Evolutionary conservation across 768 basidiomycete genomes (phyloP), one percentile per base, ranked within the genome.

Genomic region (Leccinum boreale): DNA sequence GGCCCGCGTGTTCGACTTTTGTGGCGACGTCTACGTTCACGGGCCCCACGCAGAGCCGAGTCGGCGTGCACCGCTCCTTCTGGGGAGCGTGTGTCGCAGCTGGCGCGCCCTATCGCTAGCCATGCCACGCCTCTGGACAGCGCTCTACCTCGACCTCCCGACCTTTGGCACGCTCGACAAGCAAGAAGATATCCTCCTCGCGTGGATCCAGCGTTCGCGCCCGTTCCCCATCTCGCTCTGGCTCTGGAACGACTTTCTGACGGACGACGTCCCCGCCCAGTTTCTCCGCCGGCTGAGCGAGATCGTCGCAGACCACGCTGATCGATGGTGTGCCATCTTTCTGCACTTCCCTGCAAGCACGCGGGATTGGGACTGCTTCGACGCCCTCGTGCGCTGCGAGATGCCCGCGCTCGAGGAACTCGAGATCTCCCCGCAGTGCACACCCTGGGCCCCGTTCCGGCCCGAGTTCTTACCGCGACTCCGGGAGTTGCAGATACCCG

Each of bases 161-260:
- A 72, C 70, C 2, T 57, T 52, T 1, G 70, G 65, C 56, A 19
- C 33, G 49, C 39, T 70, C 46, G 61, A 63, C 5, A 66, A 39
- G 6, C 63, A 72, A 19, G 68, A 70, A 19, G 62, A 62, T 35
- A 63, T 71, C 55, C 57, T 70, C 50, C 23, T 55, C 6, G 60
- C 66, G 1, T 70, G 70, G 70, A 58, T 70, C 54, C 62, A 67
- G 23, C 70, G 70, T 31, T 56, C 70, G 1, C 68, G 62, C 28
- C 70, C 67, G 0, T 58, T 68, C 19, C 59, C 66, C 49, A 52
- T 70, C 50, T 64, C 70, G 0, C 23, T 72, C 1, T 70, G 70
- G 70, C 46, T 70, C 1, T 70, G 70, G 70, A 70, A 70, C 50
- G 68, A 70, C 58, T 72, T 70, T 59, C 58, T 72, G 60, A 68